phyloP scores from a whole-genome alignment of 2,329 filamentous ascomycete genomes.

The Pseudogymnoascus sp. region DNA sequence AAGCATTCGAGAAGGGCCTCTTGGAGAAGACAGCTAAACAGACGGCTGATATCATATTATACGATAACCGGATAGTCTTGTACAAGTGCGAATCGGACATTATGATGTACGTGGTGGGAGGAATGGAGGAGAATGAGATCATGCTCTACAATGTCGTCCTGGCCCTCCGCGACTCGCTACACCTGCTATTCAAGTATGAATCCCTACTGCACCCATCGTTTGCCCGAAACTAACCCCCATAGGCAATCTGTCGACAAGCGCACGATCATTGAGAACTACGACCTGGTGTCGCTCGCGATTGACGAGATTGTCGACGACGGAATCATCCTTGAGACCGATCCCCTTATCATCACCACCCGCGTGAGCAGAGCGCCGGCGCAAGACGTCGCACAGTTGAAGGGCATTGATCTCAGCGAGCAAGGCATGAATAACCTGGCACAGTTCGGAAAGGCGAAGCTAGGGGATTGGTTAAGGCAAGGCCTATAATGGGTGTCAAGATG shows the following conservation, averaged over 20 bases:
- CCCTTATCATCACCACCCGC: slow-evolving; percentile 83
- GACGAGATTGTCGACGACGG: slow-evolving; percentile 95
- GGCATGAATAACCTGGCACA: slow-evolving; percentile 90
- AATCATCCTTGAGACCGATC: slow-evolving; percentile 95
- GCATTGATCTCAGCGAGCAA: slow-evolving; percentile 92
- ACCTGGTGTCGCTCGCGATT: slow-evolving; percentile 84
- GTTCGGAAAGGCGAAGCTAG: slow-evolving; percentile 84
- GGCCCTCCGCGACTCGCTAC: slow-evolving; percentile 81
- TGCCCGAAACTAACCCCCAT: not conserved
- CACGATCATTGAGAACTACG: slow-evolving; percentile 97
- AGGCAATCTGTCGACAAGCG: slow-evolving; percentile 96
- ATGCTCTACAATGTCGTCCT: slow-evolving; percentile 91
- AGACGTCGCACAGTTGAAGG: slow-evolving; percentile 80
- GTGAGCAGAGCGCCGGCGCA: slow-evolving; percentile 88
- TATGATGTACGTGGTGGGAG: slow-evolving; percentile 90
- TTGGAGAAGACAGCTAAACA: slow-evolving; percentile 95
- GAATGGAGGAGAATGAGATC: slow-evolving; percentile 91
- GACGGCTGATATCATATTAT: slow-evolving; percentile 90
- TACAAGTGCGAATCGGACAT: slow-evolving; percentile 98
- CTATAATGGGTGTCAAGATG: slow-evolving; percentile 39
- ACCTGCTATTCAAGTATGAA: slow-evolving; percentile 81
- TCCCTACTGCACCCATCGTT: not conserved
- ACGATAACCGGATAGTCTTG: slow-evolving; percentile 91
- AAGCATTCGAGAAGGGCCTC: slow-evolving; percentile 91
- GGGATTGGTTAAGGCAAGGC: slow-evolving; percentile 83